Conservation (phyloP, 345 rosid genomes). For the Arabidopsis arenosa region DNA sequence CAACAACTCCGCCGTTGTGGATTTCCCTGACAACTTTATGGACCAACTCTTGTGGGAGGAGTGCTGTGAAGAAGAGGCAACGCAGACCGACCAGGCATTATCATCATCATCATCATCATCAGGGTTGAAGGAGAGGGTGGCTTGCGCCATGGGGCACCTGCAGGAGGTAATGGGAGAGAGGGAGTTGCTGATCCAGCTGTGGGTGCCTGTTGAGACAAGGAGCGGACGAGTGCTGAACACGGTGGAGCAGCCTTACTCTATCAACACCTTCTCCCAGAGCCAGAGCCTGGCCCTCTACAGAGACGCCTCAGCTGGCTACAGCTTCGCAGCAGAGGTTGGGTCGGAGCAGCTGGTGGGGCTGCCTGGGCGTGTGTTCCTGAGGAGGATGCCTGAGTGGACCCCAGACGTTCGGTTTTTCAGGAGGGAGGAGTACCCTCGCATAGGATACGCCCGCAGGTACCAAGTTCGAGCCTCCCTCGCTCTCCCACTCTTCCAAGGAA, state of each 20-base stretch:
- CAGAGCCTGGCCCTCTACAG: slow-evolving; percentile 66
- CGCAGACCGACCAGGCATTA: background rate
- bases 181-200: slow-evolving; percentile 73
- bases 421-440: slow-evolving; percentile 73
- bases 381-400: slow-evolving; percentile 82
- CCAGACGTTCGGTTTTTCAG: slow-evolving; percentile 84
- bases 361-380: slow-evolving; percentile 83
- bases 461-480: slow-evolving; percentile 76
- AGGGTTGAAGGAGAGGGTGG: slow-evolving; percentile 57
- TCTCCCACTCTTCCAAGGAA: slow-evolving; percentile 74
- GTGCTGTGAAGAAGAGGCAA: slow-evolving; percentile 18
- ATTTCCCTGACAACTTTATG: slow-evolving; percentile 38
- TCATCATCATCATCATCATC: slow-evolving; percentile 35
- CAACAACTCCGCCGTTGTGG: slow-evolving; percentile 32
- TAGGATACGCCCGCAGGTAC: slow-evolving; percentile 60
- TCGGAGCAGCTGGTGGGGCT: slow-evolving; percentile 69
- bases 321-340: slow-evolving; percentile 70
- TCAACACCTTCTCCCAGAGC: slow-evolving; percentile 49
- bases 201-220: slow-evolving; percentile 75
- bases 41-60: slow-evolving; percentile 38
- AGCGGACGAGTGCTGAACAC: slow-evolving; percentile 71
- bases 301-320: slow-evolving; percentile 57
- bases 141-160: slow-evolving; percentile 56
- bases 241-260: slow-evolving; percentile 68
- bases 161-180: slow-evolving; percentile 59